These are phyloP conservation scores for Selaginella tamariscina DNA, from an alignment of 75 land plant species.

Conservation along the genomic window DNA sequence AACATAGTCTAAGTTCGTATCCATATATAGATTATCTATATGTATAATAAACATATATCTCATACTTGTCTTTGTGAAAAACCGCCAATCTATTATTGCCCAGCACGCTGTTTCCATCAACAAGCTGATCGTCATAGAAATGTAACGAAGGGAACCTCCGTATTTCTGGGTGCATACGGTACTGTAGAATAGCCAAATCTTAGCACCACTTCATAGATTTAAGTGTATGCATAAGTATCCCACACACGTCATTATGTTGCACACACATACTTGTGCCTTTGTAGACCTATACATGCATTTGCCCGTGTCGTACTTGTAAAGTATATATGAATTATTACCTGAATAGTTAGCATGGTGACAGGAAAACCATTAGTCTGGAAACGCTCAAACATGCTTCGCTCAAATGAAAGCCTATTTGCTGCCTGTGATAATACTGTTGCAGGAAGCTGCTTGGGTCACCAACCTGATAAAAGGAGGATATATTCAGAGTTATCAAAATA, in stretches of 20 bases:
- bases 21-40: not conserved
- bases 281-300: too few species aligned
- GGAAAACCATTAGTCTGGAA: slow-evolving; percentile 75
- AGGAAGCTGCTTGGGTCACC: slow-evolving; percentile 99
- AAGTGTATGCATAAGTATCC: slow-evolving; percentile 3
- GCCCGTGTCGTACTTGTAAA: too few species aligned
- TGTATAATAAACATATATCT: not conserved
- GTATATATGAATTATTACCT: slow-evolving; percentile 38
- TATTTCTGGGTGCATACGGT: slow-evolving; percentile 98
- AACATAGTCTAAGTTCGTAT: too few species aligned
- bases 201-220: not conserved
- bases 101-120: slow-evolving; percentile 42
- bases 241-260: not conserved
- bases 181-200: slow-evolving; percentile 35
- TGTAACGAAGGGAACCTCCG: slow-evolving; percentile 70
- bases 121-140: slow-evolving; percentile 71
- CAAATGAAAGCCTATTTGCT: slow-evolving; percentile 61
- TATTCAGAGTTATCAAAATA: not conserved
- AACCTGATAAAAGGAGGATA: slow-evolving; percentile 40
- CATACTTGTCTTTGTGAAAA: slow-evolving; percentile 51
- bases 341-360: slow-evolving; percentile 70
- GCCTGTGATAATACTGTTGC: slow-evolving; percentile 82
- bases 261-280: too few species aligned
- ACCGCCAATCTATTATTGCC: slow-evolving; percentile 33
- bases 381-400: slow-evolving; percentile 97